Evolutionary conservation across 2,329 filamentous ascomycete genomes (phyloP).

Genomic region (Dactylellina leptospora): DNA sequence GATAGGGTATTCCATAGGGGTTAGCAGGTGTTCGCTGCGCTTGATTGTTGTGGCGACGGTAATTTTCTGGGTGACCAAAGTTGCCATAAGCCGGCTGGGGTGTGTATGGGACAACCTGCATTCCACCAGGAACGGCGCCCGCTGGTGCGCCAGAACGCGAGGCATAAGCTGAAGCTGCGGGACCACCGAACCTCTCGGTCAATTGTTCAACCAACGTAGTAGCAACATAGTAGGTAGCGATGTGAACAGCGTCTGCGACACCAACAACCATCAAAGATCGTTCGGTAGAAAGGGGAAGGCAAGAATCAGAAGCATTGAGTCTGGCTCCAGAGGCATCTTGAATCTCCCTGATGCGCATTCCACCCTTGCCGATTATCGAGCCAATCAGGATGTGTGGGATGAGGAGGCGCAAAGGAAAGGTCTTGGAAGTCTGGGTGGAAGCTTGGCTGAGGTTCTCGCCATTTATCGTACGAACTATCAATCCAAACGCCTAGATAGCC

Average conservation of each 20-base stretch:
- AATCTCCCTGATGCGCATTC: slow-evolving; percentile 95
- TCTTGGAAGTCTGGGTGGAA: slow-evolving; percentile 93
- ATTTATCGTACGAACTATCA: slow-evolving; percentile 98
- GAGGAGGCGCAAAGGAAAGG: slow-evolving; percentile 91
- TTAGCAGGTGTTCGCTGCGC: slow-evolving; percentile 79
- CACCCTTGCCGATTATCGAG: slow-evolving; percentile 97
- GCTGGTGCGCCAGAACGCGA: slow-evolving; percentile 92
- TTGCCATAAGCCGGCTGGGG: slow-evolving; percentile 92
- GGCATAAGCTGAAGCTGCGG: slow-evolving; percentile 95
- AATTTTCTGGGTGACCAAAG: slow-evolving; percentile 89
- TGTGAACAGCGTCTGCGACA: slow-evolving; percentile 97
- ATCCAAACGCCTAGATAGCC: slow-evolving; percentile 78
- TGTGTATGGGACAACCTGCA: slow-evolving; percentile 98
- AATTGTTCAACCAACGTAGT: slow-evolving; percentile 98
- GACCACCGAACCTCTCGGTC: slow-evolving; percentile 94
- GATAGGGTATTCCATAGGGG: slow-evolving; percentile 74
- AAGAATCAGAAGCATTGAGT: slow-evolving; percentile 94
- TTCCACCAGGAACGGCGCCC: slow-evolving; percentile 91
- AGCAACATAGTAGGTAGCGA: slow-evolving; percentile 97
- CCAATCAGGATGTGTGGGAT: slow-evolving; percentile 97
- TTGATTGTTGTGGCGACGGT: slow-evolving; percentile 77
- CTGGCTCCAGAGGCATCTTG: slow-evolving; percentile 97
- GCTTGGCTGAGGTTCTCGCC: slow-evolving; percentile 89
- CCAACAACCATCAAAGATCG: slow-evolving; percentile 97
- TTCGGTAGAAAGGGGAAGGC: slow-evolving; percentile 92